phyloP scores from a whole-genome alignment of 73 alveolate genomes.

The Paramecium octaurelia region DNA sequence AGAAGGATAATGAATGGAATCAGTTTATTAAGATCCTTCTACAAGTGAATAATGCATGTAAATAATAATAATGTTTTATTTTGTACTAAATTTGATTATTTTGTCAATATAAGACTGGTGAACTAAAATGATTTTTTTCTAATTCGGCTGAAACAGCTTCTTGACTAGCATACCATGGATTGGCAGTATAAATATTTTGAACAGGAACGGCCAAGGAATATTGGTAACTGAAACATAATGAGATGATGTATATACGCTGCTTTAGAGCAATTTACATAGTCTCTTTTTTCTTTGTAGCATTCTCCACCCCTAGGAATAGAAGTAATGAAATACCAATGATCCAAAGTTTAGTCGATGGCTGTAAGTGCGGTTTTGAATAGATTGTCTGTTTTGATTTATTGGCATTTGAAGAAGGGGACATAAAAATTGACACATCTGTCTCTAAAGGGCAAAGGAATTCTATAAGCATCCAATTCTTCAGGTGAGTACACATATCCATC shows the following conservation, averaged over 20 bases:
- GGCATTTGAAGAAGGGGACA: neutral
- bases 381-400: neutral
- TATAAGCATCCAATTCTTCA: conserved; percentile 39
- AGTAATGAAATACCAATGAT: conserved; percentile 4
- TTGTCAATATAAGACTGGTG: conserved; percentile 40
- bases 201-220: neutral
- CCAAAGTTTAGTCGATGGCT: neutral
- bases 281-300: neutral
- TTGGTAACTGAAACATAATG: neutral
- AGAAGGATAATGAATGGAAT: neutral
- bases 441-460: neutral
- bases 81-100: neutral
- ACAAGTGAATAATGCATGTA: neutral
- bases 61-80: neutral
- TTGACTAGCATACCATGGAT: neutral
- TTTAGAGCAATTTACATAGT: neutral
- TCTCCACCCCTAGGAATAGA: conserved; percentile 41
- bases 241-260: neutral
- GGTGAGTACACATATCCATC: conserved; percentile 18
- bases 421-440: conserved; percentile 26
- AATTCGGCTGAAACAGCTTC: neutral
- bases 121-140: neutral
- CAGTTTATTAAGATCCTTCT: conserved; percentile 4
- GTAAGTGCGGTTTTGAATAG: neutral
- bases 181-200: neutral